These are phyloP conservation scores for Stagonosporopsis rhizophila DNA, from an alignment of 2,329 filamentous ascomycete genomes.

Conservation along the genomic window DNA sequence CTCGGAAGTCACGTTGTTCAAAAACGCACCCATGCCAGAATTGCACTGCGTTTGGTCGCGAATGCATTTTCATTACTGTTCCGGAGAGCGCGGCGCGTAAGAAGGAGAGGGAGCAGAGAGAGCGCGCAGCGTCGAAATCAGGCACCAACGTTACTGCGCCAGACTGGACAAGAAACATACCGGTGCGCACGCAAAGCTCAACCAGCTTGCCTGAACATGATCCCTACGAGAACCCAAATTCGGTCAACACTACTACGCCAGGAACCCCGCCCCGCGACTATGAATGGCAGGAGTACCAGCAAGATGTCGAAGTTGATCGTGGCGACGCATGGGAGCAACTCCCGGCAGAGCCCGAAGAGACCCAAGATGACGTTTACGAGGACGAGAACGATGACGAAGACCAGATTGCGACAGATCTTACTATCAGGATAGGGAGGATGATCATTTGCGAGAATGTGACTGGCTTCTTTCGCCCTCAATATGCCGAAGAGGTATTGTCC, in stretches of 20 bases:
- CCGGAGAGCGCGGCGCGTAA: slow-evolving; percentile 48
- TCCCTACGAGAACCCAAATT: slow-evolving; percentile 37
- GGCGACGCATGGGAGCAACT: slow-evolving; percentile 47
- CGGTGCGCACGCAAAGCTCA: slow-evolving; percentile 41
- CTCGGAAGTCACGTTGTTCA: slow-evolving; percentile 48
- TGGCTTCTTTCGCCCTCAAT: slow-evolving; percentile 49
- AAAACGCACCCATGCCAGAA: slow-evolving; percentile 51
- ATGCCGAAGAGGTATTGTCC: slow-evolving; percentile 49
- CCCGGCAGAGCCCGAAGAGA: slow-evolving; percentile 47
- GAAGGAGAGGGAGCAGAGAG: slow-evolving; percentile 44
- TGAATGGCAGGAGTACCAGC: slow-evolving; percentile 50
- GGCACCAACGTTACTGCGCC: slow-evolving; percentile 36
- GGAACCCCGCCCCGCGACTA: slow-evolving; percentile 49
- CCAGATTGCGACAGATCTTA: slow-evolving; percentile 48
- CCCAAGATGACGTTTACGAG: slow-evolving; percentile 48
- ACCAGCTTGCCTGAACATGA: slow-evolving; percentile 34
- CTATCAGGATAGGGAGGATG: slow-evolving; percentile 49
- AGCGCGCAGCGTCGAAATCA: slow-evolving; percentile 36
- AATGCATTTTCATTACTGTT: slow-evolving; percentile 50
- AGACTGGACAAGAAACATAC: slow-evolving; percentile 49
- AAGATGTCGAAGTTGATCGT: slow-evolving; percentile 47
- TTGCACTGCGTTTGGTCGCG: slow-evolving; percentile 49
- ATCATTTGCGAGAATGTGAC: slow-evolving; percentile 51
- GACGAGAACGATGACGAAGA: slow-evolving; percentile 50
- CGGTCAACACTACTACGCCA: slow-evolving; percentile 44